A percentile compares a stretch with the other conserved stretches of the same genome.
Evolutionary conservation across 2,329 filamentous ascomycete genomes (phyloP).

Genomic region (Cladosporium austrohemisphaericum): DNA sequence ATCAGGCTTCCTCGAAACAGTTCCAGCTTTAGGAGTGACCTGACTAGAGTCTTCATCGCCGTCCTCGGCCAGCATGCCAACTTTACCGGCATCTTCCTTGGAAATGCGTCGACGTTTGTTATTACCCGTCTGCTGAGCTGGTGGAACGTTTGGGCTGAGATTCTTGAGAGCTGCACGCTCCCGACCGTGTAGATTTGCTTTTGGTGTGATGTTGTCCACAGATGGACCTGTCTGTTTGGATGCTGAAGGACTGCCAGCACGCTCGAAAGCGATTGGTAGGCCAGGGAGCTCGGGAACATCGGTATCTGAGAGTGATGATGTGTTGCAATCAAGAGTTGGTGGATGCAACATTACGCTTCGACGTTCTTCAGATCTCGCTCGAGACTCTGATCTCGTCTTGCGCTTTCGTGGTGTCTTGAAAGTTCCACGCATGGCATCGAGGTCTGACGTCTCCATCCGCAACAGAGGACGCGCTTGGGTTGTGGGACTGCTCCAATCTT

Average conservation of each 20-base stretch:
- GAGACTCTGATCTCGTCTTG: neutral
- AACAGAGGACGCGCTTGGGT: slow-evolving; percentile 21
- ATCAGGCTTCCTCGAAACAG: neutral
- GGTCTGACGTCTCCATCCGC: slow-evolving; percentile 42
- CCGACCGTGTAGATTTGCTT: neutral
- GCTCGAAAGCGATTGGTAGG: neutral
- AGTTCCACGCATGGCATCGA: slow-evolving; percentile 34
- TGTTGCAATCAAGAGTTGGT: neutral
- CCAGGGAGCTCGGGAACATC: slow-evolving; percentile 8
- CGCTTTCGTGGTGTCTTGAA: slow-evolving; percentile 12
- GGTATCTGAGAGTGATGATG: slow-evolving; percentile 13
- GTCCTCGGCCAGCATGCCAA: slow-evolving; percentile 28
- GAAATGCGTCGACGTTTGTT: slow-evolving; percentile 12
- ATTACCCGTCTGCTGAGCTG: slow-evolving; percentile 11
- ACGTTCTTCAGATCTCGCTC: slow-evolving; percentile 9
- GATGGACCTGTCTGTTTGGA: neutral
- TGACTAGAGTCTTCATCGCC: slow-evolving; percentile 25
- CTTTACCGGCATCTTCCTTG: slow-evolving; percentile 19
- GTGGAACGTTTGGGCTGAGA: slow-evolving; percentile 23
- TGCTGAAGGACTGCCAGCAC: neutral
- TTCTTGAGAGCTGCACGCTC: slow-evolving; percentile 18
- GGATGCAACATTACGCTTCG: neutral
- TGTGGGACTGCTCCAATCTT: slow-evolving; percentile 36
- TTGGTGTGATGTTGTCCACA: neutral
- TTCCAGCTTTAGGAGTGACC: slow-evolving; percentile 6